Evolutionary conservation across 345 rosid species (phyloP).

Genomic region (Barbarea vulgaris): DNA sequence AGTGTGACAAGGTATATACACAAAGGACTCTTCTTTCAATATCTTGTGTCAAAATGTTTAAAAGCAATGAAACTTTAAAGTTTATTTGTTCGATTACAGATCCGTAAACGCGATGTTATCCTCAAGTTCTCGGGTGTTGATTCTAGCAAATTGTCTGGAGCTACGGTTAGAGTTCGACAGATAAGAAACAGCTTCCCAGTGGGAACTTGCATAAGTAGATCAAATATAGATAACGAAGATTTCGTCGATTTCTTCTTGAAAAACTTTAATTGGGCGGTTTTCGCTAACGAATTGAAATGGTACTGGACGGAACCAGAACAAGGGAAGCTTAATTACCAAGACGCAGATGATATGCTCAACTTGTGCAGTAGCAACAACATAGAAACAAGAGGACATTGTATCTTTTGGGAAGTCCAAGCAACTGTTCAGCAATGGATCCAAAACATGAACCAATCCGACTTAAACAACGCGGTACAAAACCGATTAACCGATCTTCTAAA

Average conservation of each 20-base stretch:
- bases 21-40: background rate
- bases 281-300: slow-evolving; percentile 94
- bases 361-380: slow-evolving; percentile 65
- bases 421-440: slow-evolving; percentile 81
- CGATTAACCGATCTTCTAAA: slow-evolving; percentile 68
- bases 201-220: slow-evolving; percentile 82
- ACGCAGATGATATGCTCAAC: slow-evolving; percentile 89
- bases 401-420: slow-evolving; percentile 94
- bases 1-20: slow-evolving; percentile 62
- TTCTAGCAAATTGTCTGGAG: slow-evolving; percentile 47
- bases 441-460: slow-evolving; percentile 59
- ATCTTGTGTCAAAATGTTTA: background rate
- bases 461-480: slow-evolving; percentile 65
- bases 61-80: background rate
- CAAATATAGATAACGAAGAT: slow-evolving; percentile 87
- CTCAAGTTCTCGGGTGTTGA: slow-evolving; percentile 60
- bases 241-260: slow-evolving; percentile 72
- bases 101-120: slow-evolving; percentile 73
- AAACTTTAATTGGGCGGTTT: slow-evolving; percentile 91
- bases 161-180: slow-evolving; percentile 59
- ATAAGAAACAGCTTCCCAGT: slow-evolving; percentile 72
- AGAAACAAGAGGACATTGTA: slow-evolving; percentile 80
- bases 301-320: slow-evolving; percentile 88
- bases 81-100: slow-evolving; percentile 46
- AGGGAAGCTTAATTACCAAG: slow-evolving; percentile 81